These are phyloP conservation scores for Strigomonas galati DNA, from an alignment of 208 protist species.

Conservation along the genomic window DNA sequence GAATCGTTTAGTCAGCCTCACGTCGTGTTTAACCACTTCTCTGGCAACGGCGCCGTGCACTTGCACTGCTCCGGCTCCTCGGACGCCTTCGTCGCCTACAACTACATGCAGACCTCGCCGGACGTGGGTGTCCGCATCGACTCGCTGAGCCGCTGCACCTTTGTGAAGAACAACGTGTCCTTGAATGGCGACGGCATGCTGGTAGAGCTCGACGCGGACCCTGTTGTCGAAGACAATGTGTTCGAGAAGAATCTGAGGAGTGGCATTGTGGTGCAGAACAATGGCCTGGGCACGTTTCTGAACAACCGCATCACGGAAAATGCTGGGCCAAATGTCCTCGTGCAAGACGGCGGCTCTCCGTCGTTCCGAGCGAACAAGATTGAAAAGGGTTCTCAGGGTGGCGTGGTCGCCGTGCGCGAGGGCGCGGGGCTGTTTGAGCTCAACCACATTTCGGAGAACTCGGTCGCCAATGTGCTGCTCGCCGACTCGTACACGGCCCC, in stretches of 20 bases:
- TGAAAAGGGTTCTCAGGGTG: constrained; percentile 40
- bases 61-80: constrained; percentile 41
- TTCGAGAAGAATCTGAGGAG: constrained; percentile 36
- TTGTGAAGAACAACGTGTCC: constrained; percentile 48
- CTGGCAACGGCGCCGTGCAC: constrained; percentile 47
- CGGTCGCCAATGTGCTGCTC: constrained; percentile 67
- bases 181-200: constrained; percentile 66
- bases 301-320: constrained; percentile 59
- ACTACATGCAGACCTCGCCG: constrained; percentile 35
- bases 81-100: constrained; percentile 64
- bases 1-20: constrained; percentile 39
- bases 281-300: constrained; percentile 71
- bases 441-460: constrained; percentile 68
- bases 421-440: constrained; percentile 62
- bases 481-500: constrained; percentile 52
- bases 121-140: constrained; percentile 53
- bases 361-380: constrained; percentile 75
- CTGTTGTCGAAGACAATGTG: constrained; percentile 57
- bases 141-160: constrained; percentile 54
- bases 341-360: constrained; percentile 60
- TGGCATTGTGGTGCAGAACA: constrained; percentile 60
- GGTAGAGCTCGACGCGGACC: constrained; percentile 79
- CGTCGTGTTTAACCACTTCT: constrained; percentile 59
- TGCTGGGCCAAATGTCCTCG: constrained; percentile 46
- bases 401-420: constrained; percentile 63